phyloP scores from a whole-genome alignment of 768 basidiomycete species.

The Phaeotremella fagi region DNA sequence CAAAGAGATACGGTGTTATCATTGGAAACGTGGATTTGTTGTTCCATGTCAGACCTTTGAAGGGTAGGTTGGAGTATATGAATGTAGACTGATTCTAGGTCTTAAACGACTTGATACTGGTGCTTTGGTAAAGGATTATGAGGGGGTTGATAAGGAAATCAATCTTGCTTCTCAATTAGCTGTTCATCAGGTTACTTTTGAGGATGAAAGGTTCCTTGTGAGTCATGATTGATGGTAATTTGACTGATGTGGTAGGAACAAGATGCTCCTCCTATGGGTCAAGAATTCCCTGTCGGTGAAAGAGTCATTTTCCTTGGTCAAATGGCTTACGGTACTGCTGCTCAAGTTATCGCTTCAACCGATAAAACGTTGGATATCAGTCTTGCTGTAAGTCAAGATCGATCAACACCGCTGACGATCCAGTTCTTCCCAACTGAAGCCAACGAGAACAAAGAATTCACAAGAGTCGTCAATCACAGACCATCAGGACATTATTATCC shows the following conservation, averaged over 20 bases:
- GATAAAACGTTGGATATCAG: slow-evolving; percentile 70
- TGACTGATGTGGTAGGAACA: slow-evolving; percentile 56
- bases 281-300: slow-evolving; percentile 84
- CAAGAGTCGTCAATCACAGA: slow-evolving; percentile 57
- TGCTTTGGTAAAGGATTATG: slow-evolving; percentile 92
- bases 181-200: slow-evolving; percentile 70
- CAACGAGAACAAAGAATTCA: slow-evolving; percentile 72
- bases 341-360: slow-evolving; percentile 72
- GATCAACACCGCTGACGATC: neutral
- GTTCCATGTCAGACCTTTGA: slow-evolving; percentile 82
- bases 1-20: slow-evolving; percentile 81
- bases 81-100: slow-evolving; percentile 53
- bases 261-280: slow-evolving; percentile 70
- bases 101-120: slow-evolving; percentile 82
- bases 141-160: slow-evolving; percentile 69
- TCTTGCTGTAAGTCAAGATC: slow-evolving; percentile 64
- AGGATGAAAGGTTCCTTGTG: slow-evolving; percentile 65
- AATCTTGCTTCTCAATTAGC: slow-evolving; percentile 86
- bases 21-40: slow-evolving; percentile 75
- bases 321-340: slow-evolving; percentile 91
- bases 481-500: slow-evolving; percentile 64
- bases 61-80: slow-evolving; percentile 56
- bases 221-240: slow-evolving; percentile 1
- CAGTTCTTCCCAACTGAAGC: slow-evolving; percentile 86
- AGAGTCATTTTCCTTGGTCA: slow-evolving; percentile 95